Conservation (phyloP, 75 land plant species). For the Azolla pinnata region DNA sequence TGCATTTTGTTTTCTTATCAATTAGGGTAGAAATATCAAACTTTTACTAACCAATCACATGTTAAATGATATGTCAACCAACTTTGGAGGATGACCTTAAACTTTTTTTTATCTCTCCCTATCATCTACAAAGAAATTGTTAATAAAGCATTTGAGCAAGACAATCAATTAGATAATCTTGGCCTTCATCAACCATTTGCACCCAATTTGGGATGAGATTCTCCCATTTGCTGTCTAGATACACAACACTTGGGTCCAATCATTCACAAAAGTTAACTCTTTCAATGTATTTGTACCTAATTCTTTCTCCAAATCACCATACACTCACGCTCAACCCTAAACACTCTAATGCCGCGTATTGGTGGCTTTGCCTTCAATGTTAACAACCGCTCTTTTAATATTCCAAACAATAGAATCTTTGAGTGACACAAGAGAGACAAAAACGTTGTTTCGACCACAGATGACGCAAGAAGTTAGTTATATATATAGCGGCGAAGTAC, state of each 20-base stretch:
- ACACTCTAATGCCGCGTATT: background rate
- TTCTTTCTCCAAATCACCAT: background rate
- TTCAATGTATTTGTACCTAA: background rate
- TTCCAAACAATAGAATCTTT: background rate
- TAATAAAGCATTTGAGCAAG: background rate
- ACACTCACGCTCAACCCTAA: background rate
- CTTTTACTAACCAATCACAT: too few relatives aligned
- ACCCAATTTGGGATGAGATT: conserved; percentile 1
- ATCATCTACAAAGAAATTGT: background rate
- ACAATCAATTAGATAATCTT: background rate
- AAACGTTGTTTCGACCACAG: background rate
- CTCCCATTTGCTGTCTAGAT: background rate
- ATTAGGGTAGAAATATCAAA: too few relatives aligned
- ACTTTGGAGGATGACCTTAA: too few relatives aligned
- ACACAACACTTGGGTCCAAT: conserved; percentile 2
- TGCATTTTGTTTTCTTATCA: too few relatives aligned
- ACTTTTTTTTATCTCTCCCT: conserved; percentile 1
- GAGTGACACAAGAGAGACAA: background rate
- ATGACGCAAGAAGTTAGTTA: background rate
- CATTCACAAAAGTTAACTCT: background rate
- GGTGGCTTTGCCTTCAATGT: background rate
- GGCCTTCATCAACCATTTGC: conserved; percentile 1
- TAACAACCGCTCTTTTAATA: background rate
- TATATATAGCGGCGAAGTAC: background rate
- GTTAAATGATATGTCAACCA: too few relatives aligned